Evolutionary conservation across 495 filamentous ascomycete genomes (phyloP).

Genomic region (Penicillium longicatenatum): DNA sequence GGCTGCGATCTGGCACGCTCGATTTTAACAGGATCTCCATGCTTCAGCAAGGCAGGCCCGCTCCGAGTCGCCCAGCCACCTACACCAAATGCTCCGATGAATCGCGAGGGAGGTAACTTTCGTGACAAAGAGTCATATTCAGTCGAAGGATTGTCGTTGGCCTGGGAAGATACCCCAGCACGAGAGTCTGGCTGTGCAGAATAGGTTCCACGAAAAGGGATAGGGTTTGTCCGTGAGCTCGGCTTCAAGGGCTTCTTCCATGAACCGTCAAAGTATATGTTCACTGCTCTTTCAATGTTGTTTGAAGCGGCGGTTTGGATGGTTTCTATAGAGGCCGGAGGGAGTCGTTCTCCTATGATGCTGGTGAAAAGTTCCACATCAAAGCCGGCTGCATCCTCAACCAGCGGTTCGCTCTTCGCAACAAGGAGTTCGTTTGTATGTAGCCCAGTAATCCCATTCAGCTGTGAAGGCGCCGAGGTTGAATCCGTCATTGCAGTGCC

Average conservation of each 20-base stretch:
- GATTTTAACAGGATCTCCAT: slow-evolving; percentile 79
- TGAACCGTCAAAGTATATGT: slow-evolving; percentile 92
- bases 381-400: slow-evolving; percentile 46
- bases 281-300: slow-evolving; percentile 68
- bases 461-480: neutral
- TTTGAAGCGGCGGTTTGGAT: slow-evolving; percentile 62
- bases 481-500: neutral
- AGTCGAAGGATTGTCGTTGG: neutral
- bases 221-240: slow-evolving; percentile 9
- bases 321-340: slow-evolving; percentile 47
- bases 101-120: slow-evolving; percentile 65
- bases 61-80: slow-evolving; percentile 92
- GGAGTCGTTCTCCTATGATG: slow-evolving; percentile 70
- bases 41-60: slow-evolving; percentile 68
- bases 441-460: slow-evolving; percentile 1
- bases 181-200: neutral
- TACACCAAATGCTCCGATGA: slow-evolving; percentile 90
- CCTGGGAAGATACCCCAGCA: neutral
- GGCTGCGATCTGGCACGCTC: slow-evolving; percentile 79
- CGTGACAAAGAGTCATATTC: slow-evolving; percentile 20
- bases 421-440: neutral
- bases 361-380: slow-evolving; percentile 68
- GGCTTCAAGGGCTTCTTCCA: slow-evolving; percentile 61
- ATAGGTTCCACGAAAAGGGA: slow-evolving; percentile 4
- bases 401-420: neutral